Percentiles rank a stretch among this genome's conserved stretches.
Evolutionary conservation across 352 stramenopile species (phyloP).

Genomic region (Phytophthora cryptogea): DNA sequence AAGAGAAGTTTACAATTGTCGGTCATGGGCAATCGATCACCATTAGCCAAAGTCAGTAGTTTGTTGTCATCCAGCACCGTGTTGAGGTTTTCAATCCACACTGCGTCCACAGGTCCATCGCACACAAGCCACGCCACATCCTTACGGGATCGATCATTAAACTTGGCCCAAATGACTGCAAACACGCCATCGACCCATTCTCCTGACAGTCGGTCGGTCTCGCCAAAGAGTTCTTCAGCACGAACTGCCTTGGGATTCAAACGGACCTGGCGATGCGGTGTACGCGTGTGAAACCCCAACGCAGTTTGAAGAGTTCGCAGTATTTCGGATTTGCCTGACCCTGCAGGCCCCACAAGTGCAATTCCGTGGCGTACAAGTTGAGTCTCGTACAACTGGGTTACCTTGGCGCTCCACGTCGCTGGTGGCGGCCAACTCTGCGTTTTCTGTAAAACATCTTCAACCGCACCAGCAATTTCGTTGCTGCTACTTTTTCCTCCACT

Average conservation of each 20-base stretch:
- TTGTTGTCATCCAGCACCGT: constrained; percentile 96
- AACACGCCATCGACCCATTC: constrained; percentile 84
- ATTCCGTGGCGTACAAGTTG: constrained; percentile 93
- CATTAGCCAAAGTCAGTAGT: constrained; percentile 92
- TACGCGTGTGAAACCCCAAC: constrained; percentile 60
- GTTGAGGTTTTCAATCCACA: constrained; percentile 97
- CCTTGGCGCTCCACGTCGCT: constrained; percentile 84
- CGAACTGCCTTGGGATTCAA: constrained; percentile 87
- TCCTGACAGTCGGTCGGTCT: constrained; percentile 75
- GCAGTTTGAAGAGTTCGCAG: constrained; percentile 68
- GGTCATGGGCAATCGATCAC: constrained; percentile 92
- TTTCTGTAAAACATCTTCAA: constrained; percentile 78
- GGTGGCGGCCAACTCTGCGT: constrained; percentile 34
- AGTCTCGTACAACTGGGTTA: constrained; percentile 93
- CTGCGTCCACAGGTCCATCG: constrained; percentile 92
- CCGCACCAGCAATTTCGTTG: constrained; percentile 73
- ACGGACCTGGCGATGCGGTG: constrained; percentile 72
- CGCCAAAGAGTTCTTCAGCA: constrained; percentile 82
- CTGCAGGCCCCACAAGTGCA: constrained; percentile 88
- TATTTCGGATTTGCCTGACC: constrained; percentile 81
- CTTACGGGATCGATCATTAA: constrained; percentile 82
- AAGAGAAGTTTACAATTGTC: constrained; percentile 92
- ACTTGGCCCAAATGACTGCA: constrained; percentile 86
- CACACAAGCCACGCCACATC: constrained; percentile 93
- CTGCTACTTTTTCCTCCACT: constrained; percentile 34